Evolutionary conservation across 2,329 filamentous ascomycete genomes (phyloP), one percentile per base, ranked within the genome.

Genomic region (Cercospora sojina): DNA sequence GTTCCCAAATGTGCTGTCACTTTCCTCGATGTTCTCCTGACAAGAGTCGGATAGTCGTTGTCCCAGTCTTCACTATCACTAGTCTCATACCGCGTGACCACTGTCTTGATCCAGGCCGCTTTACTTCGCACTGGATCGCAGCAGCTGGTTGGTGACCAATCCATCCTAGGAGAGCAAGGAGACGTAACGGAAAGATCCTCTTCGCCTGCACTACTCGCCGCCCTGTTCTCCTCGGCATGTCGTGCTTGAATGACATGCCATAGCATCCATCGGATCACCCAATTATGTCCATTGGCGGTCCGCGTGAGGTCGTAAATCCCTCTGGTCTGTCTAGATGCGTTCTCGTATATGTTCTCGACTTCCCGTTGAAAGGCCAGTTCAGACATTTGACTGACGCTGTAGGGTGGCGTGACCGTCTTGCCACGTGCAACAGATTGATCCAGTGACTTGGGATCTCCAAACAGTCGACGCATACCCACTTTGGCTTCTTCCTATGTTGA

Each of bases 261-360:
- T 4, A 71, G 64, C 68, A 71, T 69, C 70, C 70, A 71, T 10
- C 68, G 67, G 27, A 71, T 70, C 20, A 70, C 70, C 70, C 70
- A 71, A 23, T 71, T 70, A 6, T 56, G 61, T n/a, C 61, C 68
- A 53, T 67, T 63, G 13, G 20, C 61, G 5, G 66, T 65, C 16
- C 64, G 58, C 20, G 62, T 67, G 5, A 71, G 64, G 18, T 70
- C 68, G 59, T 71, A 71, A 10, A 70, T 69, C 27, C 70, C 68
- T 47, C 49, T 64, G 13, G 70, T 71, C 59, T 65, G 59, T 8
- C 43, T 43, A 3, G 65, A 70, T 1, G 70, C 68, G 10, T 27
- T 62, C 8, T 67, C 62, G 57, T 70, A 71, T 4, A 71, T 69
- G 25, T 62, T 60, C 32, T 64, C 58, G 10, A 71, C 65, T 64